These are phyloP conservation scores for Lepidium aucheri DNA, from an alignment of 345 rosid genomes.

Conservation along the genomic window DNA sequence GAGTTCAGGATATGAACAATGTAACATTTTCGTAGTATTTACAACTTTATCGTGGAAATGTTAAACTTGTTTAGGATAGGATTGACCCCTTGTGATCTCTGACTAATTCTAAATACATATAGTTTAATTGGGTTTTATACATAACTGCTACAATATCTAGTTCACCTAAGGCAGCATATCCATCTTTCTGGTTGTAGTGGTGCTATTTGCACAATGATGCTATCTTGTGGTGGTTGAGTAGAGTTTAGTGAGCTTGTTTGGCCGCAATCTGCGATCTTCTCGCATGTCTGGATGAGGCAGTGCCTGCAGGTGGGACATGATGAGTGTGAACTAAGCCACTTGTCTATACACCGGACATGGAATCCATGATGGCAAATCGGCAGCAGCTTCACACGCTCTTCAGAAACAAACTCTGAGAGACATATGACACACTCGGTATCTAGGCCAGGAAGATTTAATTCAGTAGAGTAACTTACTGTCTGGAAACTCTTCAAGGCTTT, in stretches of 20 bases:
- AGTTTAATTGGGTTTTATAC: conserved; percentile 7
- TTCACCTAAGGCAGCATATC: conserved; percentile 39
- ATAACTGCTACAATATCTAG: conserved; percentile 2
- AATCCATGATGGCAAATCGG: conserved; percentile 84
- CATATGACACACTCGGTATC: conserved; percentile 72
- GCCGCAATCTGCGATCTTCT: conserved; percentile 51
- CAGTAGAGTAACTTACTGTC: conserved; percentile 44
- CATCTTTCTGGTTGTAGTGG: conserved; percentile 61
- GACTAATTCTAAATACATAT: conserved; percentile 9
- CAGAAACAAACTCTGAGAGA: conserved; percentile 46
- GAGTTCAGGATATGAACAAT: conserved; percentile 4
- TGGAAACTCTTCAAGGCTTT: conserved; percentile 69
- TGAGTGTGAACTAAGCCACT: conserved; percentile 80
- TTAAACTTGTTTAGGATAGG: conserved; percentile 9
- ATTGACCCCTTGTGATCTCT: conserved; percentile 19
- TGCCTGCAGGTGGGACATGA: conserved; percentile 92
- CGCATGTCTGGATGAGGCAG: conserved; percentile 65
- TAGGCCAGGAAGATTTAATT: conserved; percentile 41
- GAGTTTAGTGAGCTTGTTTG: conserved; percentile 38
- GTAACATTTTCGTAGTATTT: conserved; percentile 22
- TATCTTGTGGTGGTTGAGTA: conserved; percentile 37
- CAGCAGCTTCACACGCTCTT: conserved; percentile 61
- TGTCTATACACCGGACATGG: conserved; percentile 76
- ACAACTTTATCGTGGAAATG: conserved; percentile 26
- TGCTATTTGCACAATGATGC: conserved; percentile 33